Percentiles rank a stretch among this genome's conserved stretches.
Evolutionary conservation across 2,329 filamentous ascomycete species (phyloP).

Genomic region (Microascus cirrosus): DNA sequence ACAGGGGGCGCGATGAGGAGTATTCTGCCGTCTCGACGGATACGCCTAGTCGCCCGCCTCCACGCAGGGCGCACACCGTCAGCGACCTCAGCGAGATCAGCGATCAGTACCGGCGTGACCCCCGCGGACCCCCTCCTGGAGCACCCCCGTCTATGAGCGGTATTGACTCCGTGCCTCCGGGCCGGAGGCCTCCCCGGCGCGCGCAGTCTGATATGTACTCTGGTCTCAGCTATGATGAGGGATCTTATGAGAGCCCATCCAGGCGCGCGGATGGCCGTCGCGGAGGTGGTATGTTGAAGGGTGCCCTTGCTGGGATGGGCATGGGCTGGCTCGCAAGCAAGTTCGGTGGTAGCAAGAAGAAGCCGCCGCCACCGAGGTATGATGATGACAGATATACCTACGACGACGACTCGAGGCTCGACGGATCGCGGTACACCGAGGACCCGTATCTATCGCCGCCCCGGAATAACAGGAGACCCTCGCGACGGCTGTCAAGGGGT

Average conservation of each 20-base stretch:
- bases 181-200: conserved; percentile 27
- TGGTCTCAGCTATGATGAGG: conserved; percentile 25
- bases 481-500: background rate
- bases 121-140: conserved; percentile 12
- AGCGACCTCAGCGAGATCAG: conserved; percentile 44
- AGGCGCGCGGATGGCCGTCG: conserved; percentile 30
- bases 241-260: conserved; percentile 39
- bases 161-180: conserved; percentile 24
- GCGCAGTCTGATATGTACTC: conserved; percentile 32
- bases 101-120: conserved; percentile 15
- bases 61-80: conserved; percentile 22
- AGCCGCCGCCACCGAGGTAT: conserved; percentile 25
- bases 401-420: conserved; percentile 49
- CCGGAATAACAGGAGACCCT: conserved; percentile 14
- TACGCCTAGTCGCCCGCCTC: conserved; percentile 39
- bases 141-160: conserved; percentile 28
- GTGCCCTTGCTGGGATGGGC: conserved; percentile 49
- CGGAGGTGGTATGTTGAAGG: conserved; percentile 41
- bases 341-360: conserved; percentile 43
- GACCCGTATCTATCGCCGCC: conserved; percentile 49
- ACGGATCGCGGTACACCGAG: conserved; percentile 55
- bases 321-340: conserved; percentile 59
- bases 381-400: conserved; percentile 28
- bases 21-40: conserved; percentile 53
- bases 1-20: conserved; percentile 41